Conservation (phyloP, 306 rosid species). For the Lathyrus oleraceus region DNA sequence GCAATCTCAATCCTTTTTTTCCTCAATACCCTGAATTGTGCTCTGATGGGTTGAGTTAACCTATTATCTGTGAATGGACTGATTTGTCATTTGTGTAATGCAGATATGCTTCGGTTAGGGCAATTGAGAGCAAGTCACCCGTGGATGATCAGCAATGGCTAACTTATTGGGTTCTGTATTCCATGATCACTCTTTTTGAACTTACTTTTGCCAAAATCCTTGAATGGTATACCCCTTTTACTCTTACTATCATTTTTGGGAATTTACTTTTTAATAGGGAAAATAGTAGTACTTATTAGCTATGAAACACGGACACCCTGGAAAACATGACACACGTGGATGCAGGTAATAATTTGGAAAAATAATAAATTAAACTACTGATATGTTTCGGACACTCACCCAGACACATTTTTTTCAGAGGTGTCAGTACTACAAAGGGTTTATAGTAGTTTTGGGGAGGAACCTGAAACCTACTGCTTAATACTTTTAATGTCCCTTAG, state of each 20-base stretch:
- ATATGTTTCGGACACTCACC: too few species aligned
- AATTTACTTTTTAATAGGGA: too few species aligned
- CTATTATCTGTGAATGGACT: constrained; percentile 12
- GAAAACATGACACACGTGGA: too few species aligned
- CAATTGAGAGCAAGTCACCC: constrained; percentile 84
- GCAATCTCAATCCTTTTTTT: constrained; percentile 4
- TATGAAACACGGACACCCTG: too few species aligned
- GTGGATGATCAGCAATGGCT: constrained; percentile 97
- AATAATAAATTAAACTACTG: too few species aligned
- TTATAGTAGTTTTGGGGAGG: too few species aligned
- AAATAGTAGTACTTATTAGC: constrained; percentile 3
- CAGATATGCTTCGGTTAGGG: constrained; percentile 91
- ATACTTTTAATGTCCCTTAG: too few species aligned
- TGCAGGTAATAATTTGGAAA: too few species aligned
- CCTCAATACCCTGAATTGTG: background rate
- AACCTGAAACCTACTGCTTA: too few species aligned
- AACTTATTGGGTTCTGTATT: constrained; percentile 94
- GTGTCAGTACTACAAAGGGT: too few species aligned
- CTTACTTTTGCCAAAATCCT: constrained; percentile 81
- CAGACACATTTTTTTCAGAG: too few species aligned
- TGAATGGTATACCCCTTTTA: constrained; percentile 63
- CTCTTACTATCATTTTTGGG: background rate
- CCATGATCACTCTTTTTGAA: constrained; percentile 88
- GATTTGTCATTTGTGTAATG: constrained; percentile 22
- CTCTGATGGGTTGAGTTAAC: background rate